These are phyloP conservation scores for Colletotrichum sp. DNA, from an alignment of 2,329 filamentous ascomycete species.

Conservation along the genomic window DNA sequence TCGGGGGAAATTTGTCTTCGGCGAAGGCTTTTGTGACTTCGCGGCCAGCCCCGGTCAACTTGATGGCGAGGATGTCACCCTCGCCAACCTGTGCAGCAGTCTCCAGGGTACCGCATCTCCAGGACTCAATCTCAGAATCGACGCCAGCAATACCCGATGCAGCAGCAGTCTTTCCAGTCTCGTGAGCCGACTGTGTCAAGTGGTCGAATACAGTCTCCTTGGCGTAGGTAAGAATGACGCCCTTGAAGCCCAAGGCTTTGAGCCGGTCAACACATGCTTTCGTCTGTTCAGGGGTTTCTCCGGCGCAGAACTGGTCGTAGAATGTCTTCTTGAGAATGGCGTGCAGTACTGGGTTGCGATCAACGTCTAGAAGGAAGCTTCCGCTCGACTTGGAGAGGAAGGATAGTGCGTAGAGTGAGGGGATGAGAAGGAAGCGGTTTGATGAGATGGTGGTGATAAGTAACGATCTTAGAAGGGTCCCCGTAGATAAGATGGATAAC, in stretches of 20 bases:
- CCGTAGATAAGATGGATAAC: conserved; percentile 33
- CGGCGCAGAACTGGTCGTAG: conserved; percentile 62
- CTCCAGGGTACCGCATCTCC: conserved; percentile 35
- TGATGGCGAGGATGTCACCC: conserved; percentile 40
- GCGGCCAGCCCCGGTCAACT: conserved; percentile 48
- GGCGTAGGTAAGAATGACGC: conserved; percentile 63
- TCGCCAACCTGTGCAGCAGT: conserved; percentile 35
- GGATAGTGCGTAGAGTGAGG: conserved; percentile 38
- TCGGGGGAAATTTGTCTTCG: conserved; percentile 35
- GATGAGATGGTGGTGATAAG: conserved; percentile 52
- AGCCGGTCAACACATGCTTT: conserved; percentile 45
- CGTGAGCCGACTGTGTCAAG: conserved; percentile 26
- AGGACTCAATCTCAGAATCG: conserved; percentile 38
- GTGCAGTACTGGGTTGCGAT: conserved; percentile 53
- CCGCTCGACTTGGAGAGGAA: conserved; percentile 41
- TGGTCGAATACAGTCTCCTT: conserved; percentile 45
- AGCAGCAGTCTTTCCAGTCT: background rate
- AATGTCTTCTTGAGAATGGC: conserved; percentile 55
- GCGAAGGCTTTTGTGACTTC: conserved; percentile 42
- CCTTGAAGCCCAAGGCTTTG: conserved; percentile 54
- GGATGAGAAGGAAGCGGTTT: conserved; percentile 42
- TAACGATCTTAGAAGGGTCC: conserved; percentile 42
- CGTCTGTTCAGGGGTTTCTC: conserved; percentile 52
- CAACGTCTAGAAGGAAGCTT: conserved; percentile 42
- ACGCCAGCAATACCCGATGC: background rate